Evolutionary conservation across 805 yeast species (phyloP), one percentile per base, ranked within the genome.

Genomic region (Saccharomyces jurei): DNA sequence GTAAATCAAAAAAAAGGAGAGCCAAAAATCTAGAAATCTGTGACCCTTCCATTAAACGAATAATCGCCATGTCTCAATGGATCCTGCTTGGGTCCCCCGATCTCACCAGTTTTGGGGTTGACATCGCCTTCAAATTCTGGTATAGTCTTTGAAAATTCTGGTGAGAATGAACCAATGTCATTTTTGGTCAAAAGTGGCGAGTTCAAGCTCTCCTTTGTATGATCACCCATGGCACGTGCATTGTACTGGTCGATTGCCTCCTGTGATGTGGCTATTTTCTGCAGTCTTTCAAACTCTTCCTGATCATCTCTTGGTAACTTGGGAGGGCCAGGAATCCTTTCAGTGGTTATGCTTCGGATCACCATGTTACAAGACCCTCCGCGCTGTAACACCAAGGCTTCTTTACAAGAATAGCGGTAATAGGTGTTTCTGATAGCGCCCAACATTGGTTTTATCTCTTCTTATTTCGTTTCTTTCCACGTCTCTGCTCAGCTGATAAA

Each of bases 31-130:
- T 71, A 94, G 65, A 94, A 94, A 69, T 94, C 99, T 1, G 98
- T 92, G 30, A 89, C 97, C 67, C 98, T 81, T 0, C 99, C 99
- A 66, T 94, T 92, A 70, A 86, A 94, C 8, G 97, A 85, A 81
- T 95, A 94, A 63, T 91, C 98, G 17, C 90, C 90, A 63, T 89
- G 92, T 63, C 83, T 82, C 59, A 89, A 77, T 0, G 99, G 99
- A 66, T 94, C 97, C 70, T 94, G 98, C 66, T 94, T 94, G 27
- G 99, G 99, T 0, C 99, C 99, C 50, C 96, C 96, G 25, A 86
- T 77, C 71, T 94, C 99, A 2, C 99, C 99, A 0, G 99, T 94
- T 55, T 76, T 79, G 0, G 99, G 99, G 67, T 94, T 94, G 17
- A 78, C 82, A 58, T 90, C 91, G 1, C 99, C 99, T 71, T 91